Percentiles rank a stretch among this genome's conserved stretches.
Evolutionary conservation across 1,284 basidiomycete species (phyloP).

Genomic region (Neotropicomus parvogracilis): DNA sequence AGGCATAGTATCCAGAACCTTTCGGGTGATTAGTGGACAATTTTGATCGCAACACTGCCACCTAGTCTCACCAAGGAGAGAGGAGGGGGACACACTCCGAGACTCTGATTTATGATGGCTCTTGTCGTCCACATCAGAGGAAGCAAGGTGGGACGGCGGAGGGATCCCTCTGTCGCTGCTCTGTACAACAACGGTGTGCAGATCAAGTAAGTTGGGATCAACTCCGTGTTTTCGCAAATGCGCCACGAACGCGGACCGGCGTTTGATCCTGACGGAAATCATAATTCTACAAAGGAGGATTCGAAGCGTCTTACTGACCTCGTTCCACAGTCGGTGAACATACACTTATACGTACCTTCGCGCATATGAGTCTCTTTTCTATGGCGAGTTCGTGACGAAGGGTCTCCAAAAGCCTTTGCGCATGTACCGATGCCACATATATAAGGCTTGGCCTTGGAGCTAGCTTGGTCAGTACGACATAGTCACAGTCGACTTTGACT

Average conservation of each 20-base stretch:
- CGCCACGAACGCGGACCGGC: conserved; percentile 50
- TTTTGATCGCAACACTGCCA: neutral
- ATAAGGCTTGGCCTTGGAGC: conserved; percentile 51
- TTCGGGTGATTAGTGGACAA: conserved; percentile 10
- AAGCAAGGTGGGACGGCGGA: neutral
- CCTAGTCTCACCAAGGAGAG: conserved; percentile 17
- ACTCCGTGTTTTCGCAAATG: conserved; percentile 53
- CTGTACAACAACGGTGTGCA: conserved; percentile 13
- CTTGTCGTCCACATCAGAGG: conserved; percentile 3
- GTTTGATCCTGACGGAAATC: conserved; percentile 49
- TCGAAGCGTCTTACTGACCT: conserved; percentile 35
- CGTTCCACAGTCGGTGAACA: conserved; percentile 41
- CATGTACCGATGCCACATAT: conserved; percentile 46
- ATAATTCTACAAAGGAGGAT: neutral
- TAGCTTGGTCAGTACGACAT: conserved; percentile 27
- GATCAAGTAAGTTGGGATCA: conserved; percentile 26
- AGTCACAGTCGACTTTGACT: conserved; percentile 1
- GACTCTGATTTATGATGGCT: conserved; percentile 2
- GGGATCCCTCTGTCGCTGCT: neutral
- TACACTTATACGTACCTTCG: conserved; percentile 43
- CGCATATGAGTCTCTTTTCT: conserved; percentile 51
- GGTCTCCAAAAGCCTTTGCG: conserved; percentile 52
- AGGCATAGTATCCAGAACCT: conserved; percentile 13
- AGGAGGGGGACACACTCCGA: conserved; percentile 6
- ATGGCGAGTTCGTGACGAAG: conserved; percentile 61